Conservation (phyloP, 495 filamentous ascomycete species). For the Coniosporium apollinis region DNA sequence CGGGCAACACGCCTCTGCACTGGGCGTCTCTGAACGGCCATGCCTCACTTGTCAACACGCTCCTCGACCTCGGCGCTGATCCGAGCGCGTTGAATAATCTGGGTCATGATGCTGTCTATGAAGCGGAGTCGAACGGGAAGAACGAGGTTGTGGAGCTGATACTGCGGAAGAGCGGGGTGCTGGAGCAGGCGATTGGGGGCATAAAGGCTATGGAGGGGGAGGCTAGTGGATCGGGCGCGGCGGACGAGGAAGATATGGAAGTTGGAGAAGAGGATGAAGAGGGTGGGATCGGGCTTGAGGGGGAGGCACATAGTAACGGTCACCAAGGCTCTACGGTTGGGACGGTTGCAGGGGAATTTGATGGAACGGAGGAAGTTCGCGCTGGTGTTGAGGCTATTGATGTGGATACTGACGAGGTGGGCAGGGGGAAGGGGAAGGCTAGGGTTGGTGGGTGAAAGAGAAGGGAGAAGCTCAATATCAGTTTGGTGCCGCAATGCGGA, state of each 20-base stretch:
- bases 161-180: conserved; percentile 33
- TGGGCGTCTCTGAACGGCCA: conserved; percentile 88
- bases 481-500: no score
- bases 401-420: no score
- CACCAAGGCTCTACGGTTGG: no score
- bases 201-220: conserved; percentile 6
- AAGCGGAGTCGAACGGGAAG: conserved; percentile 61
- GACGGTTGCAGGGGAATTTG: no score
- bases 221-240: conserved; percentile 4
- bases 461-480: no score
- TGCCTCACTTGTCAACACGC: conserved; percentile 55
- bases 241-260: conserved; percentile 5
- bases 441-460: background rate
- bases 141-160: conserved; percentile 50
- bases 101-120: conserved; percentile 70
- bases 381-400: no score
- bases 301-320: no score
- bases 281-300: background rate
- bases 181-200: conserved; percentile 30
- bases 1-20: conserved; percentile 79
- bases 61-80: conserved; percentile 59
- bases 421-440: background rate
- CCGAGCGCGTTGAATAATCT: conserved; percentile 57
- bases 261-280: background rate
- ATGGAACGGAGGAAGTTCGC: no score